phyloP scores from a whole-genome alignment of 345 rosid species.

The Isatis tinctoria region DNA sequence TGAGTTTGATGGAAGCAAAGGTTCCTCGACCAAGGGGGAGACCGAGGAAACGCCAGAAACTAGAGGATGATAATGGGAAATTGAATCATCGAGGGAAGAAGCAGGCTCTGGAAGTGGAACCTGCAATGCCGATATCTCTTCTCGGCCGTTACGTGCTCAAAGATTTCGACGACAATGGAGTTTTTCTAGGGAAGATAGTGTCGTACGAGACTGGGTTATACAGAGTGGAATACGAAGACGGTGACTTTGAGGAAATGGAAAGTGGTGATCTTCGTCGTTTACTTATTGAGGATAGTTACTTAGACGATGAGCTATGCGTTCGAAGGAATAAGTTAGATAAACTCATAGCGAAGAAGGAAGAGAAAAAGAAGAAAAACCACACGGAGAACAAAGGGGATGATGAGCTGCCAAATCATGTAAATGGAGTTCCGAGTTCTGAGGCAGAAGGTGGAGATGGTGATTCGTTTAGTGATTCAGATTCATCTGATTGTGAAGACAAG shows the following conservation, averaged over 20 bases:
- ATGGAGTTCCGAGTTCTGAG: neutral
- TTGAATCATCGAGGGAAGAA: conserved; percentile 33
- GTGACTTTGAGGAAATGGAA: conserved; percentile 76
- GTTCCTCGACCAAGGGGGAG: conserved; percentile 61
- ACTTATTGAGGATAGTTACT: conserved; percentile 42
- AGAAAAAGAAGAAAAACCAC: conserved; percentile 28
- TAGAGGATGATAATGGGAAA: conserved; percentile 36
- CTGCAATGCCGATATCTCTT: conserved; percentile 49
- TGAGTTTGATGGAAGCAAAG: conserved; percentile 39
- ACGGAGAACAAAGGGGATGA: conserved; percentile 34
- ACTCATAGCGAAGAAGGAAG: conserved; percentile 37
- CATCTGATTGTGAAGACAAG: conserved; percentile 37
- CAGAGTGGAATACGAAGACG: conserved; percentile 78
- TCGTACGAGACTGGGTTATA: conserved; percentile 69
- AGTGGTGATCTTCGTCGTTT: conserved; percentile 62
- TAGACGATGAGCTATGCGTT: conserved; percentile 41
- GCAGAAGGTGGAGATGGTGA: conserved; percentile 43
- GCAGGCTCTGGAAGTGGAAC: conserved; percentile 38
- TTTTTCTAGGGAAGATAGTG: conserved; percentile 66
- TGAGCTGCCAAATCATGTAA: conserved; percentile 30
- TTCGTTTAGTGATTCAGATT: conserved; percentile 70
- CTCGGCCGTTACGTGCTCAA: conserved; percentile 69
- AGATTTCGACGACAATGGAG: conserved; percentile 45
- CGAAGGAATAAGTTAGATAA: conserved; percentile 54
- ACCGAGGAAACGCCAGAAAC: conserved; percentile 56